Conservation (phyloP, 352 stramenopile species). For the Aphanomyces stellatus region DNA sequence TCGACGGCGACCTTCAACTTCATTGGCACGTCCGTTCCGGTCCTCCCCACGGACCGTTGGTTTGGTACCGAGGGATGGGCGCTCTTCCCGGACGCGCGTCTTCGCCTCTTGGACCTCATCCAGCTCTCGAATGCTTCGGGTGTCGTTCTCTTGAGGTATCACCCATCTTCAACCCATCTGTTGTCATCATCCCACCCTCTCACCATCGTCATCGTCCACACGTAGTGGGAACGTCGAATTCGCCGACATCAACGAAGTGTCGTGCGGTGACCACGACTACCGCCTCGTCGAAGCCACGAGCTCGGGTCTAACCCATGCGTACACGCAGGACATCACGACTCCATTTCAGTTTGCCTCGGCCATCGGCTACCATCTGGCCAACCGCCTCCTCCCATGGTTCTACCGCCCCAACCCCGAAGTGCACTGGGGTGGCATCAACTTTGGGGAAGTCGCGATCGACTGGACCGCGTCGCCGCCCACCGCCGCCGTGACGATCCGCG, state of each 20-base stretch:
- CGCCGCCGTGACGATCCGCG: slow-evolving; percentile 22
- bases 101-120: slow-evolving; percentile 79
- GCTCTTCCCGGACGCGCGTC: slow-evolving; percentile 72
- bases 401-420: slow-evolving; percentile 47
- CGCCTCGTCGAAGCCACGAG: slow-evolving; percentile 83
- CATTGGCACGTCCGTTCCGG: slow-evolving; percentile 87
- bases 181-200: no score
- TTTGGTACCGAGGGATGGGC: slow-evolving; percentile 82
- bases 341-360: slow-evolving; percentile 15
- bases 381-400: slow-evolving; percentile 66
- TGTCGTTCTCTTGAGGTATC: slow-evolving; percentile 72
- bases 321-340: slow-evolving; percentile 13
- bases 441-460: slow-evolving; percentile 89
- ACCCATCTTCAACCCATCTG: background rate
- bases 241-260: slow-evolving; percentile 85
- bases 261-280: slow-evolving; percentile 61
- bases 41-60: slow-evolving; percentile 73
- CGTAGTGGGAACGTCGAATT: slow-evolving; percentile 89
- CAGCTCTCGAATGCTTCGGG: slow-evolving; percentile 72
- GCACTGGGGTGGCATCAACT: slow-evolving; percentile 87
- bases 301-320: slow-evolving; percentile 88
- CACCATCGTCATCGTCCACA: no score
- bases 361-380: slow-evolving; percentile 58
- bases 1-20: slow-evolving; percentile 89
- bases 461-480: slow-evolving; percentile 39